Base-by-base conservation (phyloP, 345 rosid species). In the Eucalyptus brandiana region DNA sequence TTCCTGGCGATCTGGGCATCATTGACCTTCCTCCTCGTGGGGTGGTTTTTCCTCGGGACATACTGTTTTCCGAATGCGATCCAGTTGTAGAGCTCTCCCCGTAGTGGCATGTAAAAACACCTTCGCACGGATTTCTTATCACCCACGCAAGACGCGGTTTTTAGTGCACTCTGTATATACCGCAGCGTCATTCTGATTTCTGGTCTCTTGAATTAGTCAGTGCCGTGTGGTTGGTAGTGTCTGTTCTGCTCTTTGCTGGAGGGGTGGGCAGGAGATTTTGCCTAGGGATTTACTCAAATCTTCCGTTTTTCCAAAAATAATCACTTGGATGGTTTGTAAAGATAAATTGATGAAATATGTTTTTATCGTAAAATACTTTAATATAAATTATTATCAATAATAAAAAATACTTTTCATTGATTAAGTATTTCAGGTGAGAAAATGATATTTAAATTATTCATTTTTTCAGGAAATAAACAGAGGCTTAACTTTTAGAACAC, bases 41-140 rank as follows among this genome's bases (percentile, higher is more conserved):
- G 95, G 48, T 97, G 98, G 99, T 97, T 96, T 93, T 90, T 97
- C 89, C 87, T 98, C 6, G 98, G 96, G 88, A 95, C 98, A 1
- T 94, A 95, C 93, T 96, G 96, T 89, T 94, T 96, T 95, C 95
- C 95, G 91, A 91, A 91, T 85, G 90, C 94, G 93, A 95, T 98
- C 90, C 96, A 93, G 88, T 90, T 96, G 91, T 98, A 97, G 92
- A 76, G 88, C 90, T 58, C 69, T 26, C 83, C 45, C 45, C 13
- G 28, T 72, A 37, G 83, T 42, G 45, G 45, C 45, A 72, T 72
- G 83, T 72, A 72, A 72, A 19, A 72, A 6, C 83, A 21, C 83
- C 28, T 10, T 37, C 9, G 45, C 23, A 21, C 16, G 15, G 26
- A 72, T 65, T 19, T 72, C 83, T 72, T 4, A 72, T 37, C 16